These are phyloP conservation scores for Caryopteris hybrid DNA, from an alignment of 305 asterid species.

Conservation along the genomic window DNA sequence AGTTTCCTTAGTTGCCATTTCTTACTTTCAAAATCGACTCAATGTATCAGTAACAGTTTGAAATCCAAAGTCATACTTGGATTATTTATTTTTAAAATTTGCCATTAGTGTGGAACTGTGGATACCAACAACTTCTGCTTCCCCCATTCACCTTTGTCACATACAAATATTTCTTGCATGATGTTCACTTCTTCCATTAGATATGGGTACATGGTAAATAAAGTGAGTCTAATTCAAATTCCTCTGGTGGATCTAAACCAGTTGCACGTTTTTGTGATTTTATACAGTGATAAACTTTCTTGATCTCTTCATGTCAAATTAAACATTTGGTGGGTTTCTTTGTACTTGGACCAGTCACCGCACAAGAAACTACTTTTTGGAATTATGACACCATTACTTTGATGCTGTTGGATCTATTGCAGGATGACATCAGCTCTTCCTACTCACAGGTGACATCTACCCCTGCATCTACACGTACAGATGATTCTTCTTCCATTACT, in stretches of 20 bases:
- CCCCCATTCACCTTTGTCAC: background rate
- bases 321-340: background rate
- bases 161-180: background rate
- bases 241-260: background rate
- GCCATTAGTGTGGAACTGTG: too few relatives aligned
- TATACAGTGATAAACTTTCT: background rate
- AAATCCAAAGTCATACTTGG: background rate
- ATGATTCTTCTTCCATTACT: constrained; percentile 66
- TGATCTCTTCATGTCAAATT: background rate
- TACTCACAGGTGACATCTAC: constrained; percentile 53
- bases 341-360: background rate
- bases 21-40: background rate
- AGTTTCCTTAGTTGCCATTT: background rate
- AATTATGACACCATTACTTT: constrained; percentile 5
- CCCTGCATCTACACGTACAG: constrained; percentile 45
- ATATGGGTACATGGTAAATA: background rate
- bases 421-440: constrained; percentile 59
- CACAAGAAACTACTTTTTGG: constrained; percentile 10
- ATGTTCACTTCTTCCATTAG: background rate
- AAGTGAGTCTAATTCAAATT: background rate
- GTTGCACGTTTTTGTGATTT: background rate
- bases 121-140: too few relatives aligned
- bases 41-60: background rate
- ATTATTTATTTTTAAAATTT: background rate
- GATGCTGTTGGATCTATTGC: constrained; percentile 29